Percentiles rank a stretch among this genome's conserved stretches.
These are phyloP conservation scores for Eucalyptus cloeziana DNA, from an alignment of 345 rosid genomes.

Conservation along the genomic window DNA sequence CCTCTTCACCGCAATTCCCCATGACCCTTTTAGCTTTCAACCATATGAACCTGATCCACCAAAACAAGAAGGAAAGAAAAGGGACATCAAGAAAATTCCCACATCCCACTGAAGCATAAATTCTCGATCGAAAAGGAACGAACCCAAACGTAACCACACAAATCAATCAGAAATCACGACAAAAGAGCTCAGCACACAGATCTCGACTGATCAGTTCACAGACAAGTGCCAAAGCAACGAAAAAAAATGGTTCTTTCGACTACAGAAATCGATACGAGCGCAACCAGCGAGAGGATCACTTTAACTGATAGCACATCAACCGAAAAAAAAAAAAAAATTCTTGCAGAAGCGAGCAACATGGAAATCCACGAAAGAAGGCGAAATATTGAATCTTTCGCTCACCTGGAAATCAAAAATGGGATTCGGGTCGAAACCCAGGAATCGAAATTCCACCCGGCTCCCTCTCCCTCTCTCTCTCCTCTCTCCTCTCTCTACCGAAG, in stretches of 20 bases:
- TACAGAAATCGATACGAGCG: background rate
- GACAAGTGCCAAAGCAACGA: background rate
- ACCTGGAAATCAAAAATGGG: background rate
- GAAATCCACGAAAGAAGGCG: background rate
- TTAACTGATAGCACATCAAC: background rate
- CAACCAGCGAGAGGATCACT: background rate
- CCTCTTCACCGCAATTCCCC: slow-evolving; percentile 22
- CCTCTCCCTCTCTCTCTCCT: background rate
- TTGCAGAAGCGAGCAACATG: background rate
- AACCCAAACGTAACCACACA: background rate
- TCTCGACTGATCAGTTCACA: background rate
- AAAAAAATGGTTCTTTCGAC: background rate
- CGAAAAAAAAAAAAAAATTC: background rate
- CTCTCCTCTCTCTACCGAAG: background rate
- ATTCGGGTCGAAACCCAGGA: background rate
- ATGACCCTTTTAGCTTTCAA: background rate
- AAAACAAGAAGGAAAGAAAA: background rate
- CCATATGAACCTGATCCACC: slow-evolving; percentile 16
- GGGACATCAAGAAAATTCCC: background rate
- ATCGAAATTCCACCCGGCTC: background rate
- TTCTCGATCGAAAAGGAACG: background rate
- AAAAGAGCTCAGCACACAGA: background rate
- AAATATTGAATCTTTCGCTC: slow-evolving; percentile 3
- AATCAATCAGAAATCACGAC: background rate
- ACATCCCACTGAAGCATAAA: background rate